Conservation (phyloP, 352 stramenopile species). For the Bremia lactucae region DNA sequence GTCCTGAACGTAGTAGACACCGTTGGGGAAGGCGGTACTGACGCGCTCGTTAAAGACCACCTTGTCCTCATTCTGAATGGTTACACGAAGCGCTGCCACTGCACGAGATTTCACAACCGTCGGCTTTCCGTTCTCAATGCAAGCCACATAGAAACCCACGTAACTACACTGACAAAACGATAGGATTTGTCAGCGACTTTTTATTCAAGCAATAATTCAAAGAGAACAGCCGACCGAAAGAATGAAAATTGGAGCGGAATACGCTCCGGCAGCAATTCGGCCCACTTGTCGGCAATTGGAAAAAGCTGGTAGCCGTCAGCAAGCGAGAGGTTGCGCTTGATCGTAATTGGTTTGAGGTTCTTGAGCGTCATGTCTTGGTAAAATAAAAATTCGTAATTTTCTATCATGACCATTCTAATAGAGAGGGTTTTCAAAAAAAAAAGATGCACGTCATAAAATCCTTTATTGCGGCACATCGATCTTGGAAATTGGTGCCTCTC, state of each 20-base stretch:
- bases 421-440: too few species aligned
- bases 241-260: slow-evolving; percentile 70
- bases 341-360: slow-evolving; percentile 53
- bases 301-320: slow-evolving; percentile 54
- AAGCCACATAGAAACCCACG: slow-evolving; percentile 66
- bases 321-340: slow-evolving; percentile 29
- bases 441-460: too few species aligned
- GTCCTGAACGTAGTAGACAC: slow-evolving; percentile 76
- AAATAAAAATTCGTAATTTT: too few species aligned
- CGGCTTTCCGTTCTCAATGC: slow-evolving; percentile 53
- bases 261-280: slow-evolving; percentile 44
- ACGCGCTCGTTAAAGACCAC: slow-evolving; percentile 58
- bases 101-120: slow-evolving; percentile 42
- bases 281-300: slow-evolving; percentile 61
- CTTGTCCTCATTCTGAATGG: slow-evolving; percentile 72
- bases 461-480: too few species aligned
- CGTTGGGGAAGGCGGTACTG: slow-evolving; percentile 47
- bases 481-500: too few species aligned
- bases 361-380: slow-evolving; percentile 48
- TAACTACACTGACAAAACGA: slow-evolving; percentile 22
- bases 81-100: slow-evolving; percentile 46
- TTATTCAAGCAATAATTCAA: neutral
- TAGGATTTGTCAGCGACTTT: neutral
- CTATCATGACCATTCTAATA: too few species aligned
- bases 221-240: slow-evolving; percentile 35